phyloP scores from a whole-genome alignment of 176 grass and related monocot genomes.

The Carex littledalei region DNA sequence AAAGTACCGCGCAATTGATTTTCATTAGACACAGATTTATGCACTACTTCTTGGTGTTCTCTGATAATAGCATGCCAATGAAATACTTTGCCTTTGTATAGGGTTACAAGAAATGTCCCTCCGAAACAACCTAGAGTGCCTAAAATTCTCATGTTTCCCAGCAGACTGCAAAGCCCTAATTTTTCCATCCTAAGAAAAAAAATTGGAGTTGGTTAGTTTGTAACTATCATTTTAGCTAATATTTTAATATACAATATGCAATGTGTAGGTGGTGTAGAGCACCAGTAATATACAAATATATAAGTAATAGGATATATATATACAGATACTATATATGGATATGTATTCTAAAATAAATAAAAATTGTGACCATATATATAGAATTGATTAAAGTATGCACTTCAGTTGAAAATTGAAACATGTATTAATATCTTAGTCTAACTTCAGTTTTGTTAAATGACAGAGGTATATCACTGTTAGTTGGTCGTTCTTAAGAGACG shows the following conservation, averaged over 20 bases:
- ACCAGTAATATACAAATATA: neutral
- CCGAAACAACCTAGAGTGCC: constrained; percentile 33
- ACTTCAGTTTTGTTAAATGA: too few species aligned
- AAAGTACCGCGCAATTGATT: constrained; percentile 33
- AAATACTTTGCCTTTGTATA: constrained; percentile 47
- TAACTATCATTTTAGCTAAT: neutral
- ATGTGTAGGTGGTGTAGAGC: neutral
- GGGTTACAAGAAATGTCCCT: constrained; percentile 37
- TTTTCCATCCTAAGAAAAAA: constrained; percentile 30
- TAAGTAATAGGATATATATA: neutral
- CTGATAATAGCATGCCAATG: constrained; percentile 39
- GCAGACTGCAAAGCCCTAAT: neutral
- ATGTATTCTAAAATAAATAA: too few species aligned
- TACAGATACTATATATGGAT: too few species aligned
- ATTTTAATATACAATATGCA: neutral
- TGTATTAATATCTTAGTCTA: too few species aligned
- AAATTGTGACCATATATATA: too few species aligned
- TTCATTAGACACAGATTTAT: neutral
- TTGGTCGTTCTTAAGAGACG: too few species aligned
- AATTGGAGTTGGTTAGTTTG: neutral
- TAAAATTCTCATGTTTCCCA: constrained; percentile 25
- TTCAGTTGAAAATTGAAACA: too few species aligned
- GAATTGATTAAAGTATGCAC: too few species aligned
- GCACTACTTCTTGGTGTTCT: neutral
- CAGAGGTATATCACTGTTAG: too few species aligned